These are phyloP conservation scores for Exophiala spinifera DNA, from an alignment of 2,329 filamentous ascomycete genomes.

Conservation along the genomic window DNA sequence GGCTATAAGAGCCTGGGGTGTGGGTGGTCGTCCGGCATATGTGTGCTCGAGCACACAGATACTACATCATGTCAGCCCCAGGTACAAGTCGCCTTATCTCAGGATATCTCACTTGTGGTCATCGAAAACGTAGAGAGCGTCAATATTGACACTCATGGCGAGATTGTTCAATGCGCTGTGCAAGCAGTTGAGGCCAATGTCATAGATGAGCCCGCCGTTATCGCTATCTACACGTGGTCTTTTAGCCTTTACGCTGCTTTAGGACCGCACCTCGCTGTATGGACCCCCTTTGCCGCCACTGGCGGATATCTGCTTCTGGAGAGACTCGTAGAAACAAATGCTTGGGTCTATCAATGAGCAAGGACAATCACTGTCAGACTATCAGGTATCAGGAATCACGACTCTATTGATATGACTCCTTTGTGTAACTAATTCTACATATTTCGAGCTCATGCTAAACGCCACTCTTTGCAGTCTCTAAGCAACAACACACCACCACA, in stretches of 20 bases:
- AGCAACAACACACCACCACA: no score
- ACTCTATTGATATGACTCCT: no score
- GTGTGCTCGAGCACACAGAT: constrained; percentile 82
- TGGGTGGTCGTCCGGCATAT: constrained; percentile 78
- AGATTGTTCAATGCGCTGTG: constrained; percentile 5
- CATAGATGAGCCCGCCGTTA: neutral
- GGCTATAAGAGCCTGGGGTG: constrained; percentile 72
- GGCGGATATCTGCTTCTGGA: no score
- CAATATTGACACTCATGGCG: constrained; percentile 80
- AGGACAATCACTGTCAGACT: no score
- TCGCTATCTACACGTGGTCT: constrained; percentile 9
- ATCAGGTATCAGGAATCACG: no score
- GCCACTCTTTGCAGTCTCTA: no score
- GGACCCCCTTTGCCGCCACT: no score
- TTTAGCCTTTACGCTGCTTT: neutral
- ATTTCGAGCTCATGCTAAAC: no score
- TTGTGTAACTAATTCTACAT: no score
- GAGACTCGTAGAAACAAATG: no score
- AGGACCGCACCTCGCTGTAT: neutral
- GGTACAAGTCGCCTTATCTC: neutral
- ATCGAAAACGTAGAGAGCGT: constrained; percentile 96
- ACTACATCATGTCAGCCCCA: constrained; percentile 47
- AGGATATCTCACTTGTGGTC: constrained; percentile 75
- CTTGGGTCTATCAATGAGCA: neutral
- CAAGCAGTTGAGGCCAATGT: neutral